Base-by-base conservation (phyloP, 257 asterid species). In the Paulownia fortunei region DNA sequence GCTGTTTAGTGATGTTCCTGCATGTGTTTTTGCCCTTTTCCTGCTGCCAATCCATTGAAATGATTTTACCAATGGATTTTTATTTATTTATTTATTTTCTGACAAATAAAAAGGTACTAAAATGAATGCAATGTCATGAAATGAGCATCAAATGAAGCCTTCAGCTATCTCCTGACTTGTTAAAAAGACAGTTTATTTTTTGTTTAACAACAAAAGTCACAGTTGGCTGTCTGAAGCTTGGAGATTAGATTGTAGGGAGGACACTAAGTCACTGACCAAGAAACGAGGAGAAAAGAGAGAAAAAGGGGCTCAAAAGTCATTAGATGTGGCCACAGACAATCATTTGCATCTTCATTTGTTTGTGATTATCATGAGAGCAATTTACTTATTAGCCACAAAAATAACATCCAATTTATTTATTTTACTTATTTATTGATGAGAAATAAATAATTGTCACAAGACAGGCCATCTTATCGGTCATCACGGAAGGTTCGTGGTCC, bases 401-500 rank as follows among this genome's bases (percentile, higher is more conserved):
- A 11, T 1, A 34, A 19, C 34, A 10, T 8, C 46, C 5, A 47
- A 46, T 41, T 32, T 26, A 27, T 27, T 61, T 62, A 18, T 36
- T 24, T 36, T 36, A 34, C 2, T 37, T 64, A n/a, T 36, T 3
- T 65, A 9, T 65, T 67, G 36, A 36, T 0, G 2, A 47, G 12
- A 21, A 15, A 49, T 12, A 21, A 12, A 54, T 39, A 52, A 56
- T 36, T 21, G 26, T 64, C 55, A 76, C 80, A 39, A 47, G 84
- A 65, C 77, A 64, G 64, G 13, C 51, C 21, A 42, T 24, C 54
- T 21, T 37, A 18, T 68, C 65, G 42, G 47, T 27, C 39, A 69
- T 34, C 73, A 32, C 26, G 41, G 44, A 32, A 15, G 49, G 69
- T 56, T 24, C 16, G 36, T 44, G 77, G 80, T 27, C 78, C 65